Conservation (phyloP, 1,284 basidiomycete genomes). For the Microstroma glucosiphilum region DNA sequence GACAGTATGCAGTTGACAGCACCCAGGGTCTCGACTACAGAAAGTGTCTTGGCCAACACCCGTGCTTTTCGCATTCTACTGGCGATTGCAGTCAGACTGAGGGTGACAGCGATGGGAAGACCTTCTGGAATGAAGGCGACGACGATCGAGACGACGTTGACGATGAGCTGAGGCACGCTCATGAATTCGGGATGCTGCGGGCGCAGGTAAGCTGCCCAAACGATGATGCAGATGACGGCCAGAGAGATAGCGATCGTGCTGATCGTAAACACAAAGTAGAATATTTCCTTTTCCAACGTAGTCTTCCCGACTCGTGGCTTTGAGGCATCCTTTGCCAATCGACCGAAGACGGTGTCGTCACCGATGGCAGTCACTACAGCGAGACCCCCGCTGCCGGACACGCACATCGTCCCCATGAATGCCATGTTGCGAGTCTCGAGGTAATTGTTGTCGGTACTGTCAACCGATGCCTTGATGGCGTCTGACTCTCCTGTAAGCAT, state of each 20-base stretch:
- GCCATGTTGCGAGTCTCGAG: conserved; percentile 60
- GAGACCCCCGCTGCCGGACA: conserved; percentile 57
- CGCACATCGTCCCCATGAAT: conserved; percentile 62
- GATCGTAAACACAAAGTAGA: conserved; percentile 54
- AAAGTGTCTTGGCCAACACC: conserved; percentile 61
- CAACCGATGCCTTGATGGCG: conserved; percentile 57
- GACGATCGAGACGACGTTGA: conserved; percentile 59
- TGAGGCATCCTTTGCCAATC: conserved; percentile 15
- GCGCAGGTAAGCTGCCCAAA: conserved; percentile 58
- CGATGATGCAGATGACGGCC: conserved; percentile 55
- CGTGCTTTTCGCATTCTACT: conserved; percentile 67
- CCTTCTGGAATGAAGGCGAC: conserved; percentile 66
- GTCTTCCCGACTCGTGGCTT: conserved; percentile 54
- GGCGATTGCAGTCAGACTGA: conserved; percentile 65
- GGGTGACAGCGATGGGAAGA: conserved; percentile 64
- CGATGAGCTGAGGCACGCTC: conserved; percentile 59
- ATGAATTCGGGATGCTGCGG: conserved; percentile 58
- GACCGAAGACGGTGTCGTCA: conserved; percentile 59
- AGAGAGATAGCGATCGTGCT: conserved; percentile 57
- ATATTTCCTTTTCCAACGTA: conserved; percentile 56
- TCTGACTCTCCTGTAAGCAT: conserved; percentile 61
- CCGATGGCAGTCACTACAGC: conserved; percentile 61
- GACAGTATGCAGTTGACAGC: conserved; percentile 63
- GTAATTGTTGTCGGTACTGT: conserved; percentile 57
- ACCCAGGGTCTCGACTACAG: conserved; percentile 65